These are phyloP conservation scores for Poronia punctata DNA, from an alignment of 495 filamentous ascomycete species.

Conservation along the genomic window DNA sequence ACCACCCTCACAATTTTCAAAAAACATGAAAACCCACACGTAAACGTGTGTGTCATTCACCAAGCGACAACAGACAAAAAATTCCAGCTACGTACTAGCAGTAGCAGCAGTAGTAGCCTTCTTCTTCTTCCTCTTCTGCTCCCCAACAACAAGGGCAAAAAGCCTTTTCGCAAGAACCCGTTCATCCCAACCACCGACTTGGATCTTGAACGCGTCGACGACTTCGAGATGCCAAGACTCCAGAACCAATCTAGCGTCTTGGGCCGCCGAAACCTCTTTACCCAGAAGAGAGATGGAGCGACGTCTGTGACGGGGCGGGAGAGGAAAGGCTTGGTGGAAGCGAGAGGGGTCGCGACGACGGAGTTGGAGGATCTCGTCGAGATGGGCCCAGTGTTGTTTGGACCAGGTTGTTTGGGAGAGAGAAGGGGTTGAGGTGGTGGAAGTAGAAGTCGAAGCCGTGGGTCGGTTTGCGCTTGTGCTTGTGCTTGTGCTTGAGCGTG, in stretches of 20 bases:
- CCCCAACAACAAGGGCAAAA: constrained; percentile 43
- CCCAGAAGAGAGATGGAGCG: constrained; percentile 23
- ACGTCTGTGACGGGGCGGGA: constrained; percentile 6
- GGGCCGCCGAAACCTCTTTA: constrained; percentile 22
- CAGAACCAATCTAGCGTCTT: constrained; percentile 32
- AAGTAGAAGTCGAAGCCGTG: neutral
- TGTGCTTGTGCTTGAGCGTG: too few species aligned
- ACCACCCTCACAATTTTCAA: too few species aligned
- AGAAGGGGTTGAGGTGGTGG: constrained; percentile 2
- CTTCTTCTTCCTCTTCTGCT: constrained; percentile 29
- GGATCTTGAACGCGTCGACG: constrained; percentile 37
- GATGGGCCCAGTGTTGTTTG: constrained; percentile 33
- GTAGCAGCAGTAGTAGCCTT: constrained; percentile 3
- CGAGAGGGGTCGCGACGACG: constrained; percentile 17
- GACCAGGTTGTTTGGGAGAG: constrained; percentile 35
- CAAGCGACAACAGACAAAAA: neutral
- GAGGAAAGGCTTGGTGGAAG: constrained; percentile 18
- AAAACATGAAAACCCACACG: too few species aligned
- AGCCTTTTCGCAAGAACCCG: constrained; percentile 38
- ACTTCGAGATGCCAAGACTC: constrained; percentile 48
- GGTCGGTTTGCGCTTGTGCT: too few species aligned
- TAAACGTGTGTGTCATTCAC: too few species aligned
- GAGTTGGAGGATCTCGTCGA: constrained; percentile 31
- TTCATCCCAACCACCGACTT: constrained; percentile 40
- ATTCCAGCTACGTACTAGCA: neutral